Evolutionary conservation across 768 basidiomycete genomes (phyloP).

Genomic region (Rhodotorula graminis): DNA sequence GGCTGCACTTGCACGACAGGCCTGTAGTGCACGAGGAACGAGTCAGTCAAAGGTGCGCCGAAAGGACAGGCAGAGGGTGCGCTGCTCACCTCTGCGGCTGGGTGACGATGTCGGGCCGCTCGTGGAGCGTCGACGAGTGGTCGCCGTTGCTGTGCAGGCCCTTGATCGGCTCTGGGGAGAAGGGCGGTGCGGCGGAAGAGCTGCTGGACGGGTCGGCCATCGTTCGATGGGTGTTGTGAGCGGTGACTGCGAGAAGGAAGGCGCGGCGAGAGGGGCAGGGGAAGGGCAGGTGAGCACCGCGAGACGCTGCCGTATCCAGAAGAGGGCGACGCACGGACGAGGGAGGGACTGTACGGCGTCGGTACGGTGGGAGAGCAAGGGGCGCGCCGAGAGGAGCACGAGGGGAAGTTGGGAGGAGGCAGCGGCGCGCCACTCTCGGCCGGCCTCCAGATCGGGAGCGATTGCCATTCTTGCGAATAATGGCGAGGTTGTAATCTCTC

Average conservation of each 20-base stretch:
- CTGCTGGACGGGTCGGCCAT: neutral
- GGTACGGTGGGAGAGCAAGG: too few relatives aligned
- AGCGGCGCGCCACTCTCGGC: too few relatives aligned
- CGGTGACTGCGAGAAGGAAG: too few relatives aligned
- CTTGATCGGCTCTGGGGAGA: neutral
- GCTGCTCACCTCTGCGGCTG: neutral
- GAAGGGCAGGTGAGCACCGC: neutral
- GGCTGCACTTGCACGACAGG: conserved; percentile 19
- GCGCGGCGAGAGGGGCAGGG: neutral
- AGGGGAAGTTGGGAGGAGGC: neutral
- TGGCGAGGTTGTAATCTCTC: too few relatives aligned
- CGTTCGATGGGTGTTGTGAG: neutral
- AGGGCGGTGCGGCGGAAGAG: neutral
- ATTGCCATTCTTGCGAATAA: too few relatives aligned
- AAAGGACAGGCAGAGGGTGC: too few relatives aligned
- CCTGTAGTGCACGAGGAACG: neutral
- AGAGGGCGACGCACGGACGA: neutral
- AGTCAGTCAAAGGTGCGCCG: neutral
- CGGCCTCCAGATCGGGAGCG: too few relatives aligned
- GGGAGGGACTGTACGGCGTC: too few relatives aligned
- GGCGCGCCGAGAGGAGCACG: neutral
- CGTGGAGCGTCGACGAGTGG: neutral
- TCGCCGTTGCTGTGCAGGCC: neutral
- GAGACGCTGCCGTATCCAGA: too few relatives aligned
- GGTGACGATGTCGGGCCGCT: neutral